Evolutionary conservation across 2,329 filamentous ascomycete genomes (phyloP).

Genomic region (Hypoxylon sp.): DNA sequence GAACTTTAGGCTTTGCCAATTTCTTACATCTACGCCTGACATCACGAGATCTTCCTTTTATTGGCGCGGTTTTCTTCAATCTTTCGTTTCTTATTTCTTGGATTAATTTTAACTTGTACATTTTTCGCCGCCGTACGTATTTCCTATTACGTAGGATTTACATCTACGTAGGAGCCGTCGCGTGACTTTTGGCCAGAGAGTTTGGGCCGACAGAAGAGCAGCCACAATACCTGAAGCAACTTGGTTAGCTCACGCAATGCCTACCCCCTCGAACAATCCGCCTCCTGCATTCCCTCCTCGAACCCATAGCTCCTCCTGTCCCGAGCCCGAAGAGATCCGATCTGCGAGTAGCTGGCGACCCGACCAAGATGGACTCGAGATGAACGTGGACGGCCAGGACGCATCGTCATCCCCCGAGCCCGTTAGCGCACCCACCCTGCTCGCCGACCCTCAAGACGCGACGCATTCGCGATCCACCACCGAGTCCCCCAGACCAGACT

Average conservation of each 20-base stretch:
- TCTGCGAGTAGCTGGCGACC: constrained; percentile 44
- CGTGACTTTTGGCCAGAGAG: constrained; percentile 1
- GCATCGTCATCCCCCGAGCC: constrained; percentile 43
- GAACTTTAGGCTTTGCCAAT: constrained; percentile 5
- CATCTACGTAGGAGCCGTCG: constrained; percentile 20
- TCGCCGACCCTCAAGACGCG: constrained; percentile 36
- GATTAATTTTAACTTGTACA: constrained; percentile 34
- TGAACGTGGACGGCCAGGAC: constrained; percentile 46
- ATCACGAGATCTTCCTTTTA: constrained; percentile 30
- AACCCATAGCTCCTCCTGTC: constrained; percentile 50
- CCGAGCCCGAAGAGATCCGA: constrained; percentile 49
- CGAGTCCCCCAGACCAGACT: constrained; percentile 46
- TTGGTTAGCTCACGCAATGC: constrained; percentile 46
- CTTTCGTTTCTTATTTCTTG: constrained; percentile 13
- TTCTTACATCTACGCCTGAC: constrained; percentile 5
- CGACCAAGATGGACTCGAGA: constrained; percentile 45
- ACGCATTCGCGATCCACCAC: constrained; percentile 45
- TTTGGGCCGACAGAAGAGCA: not conserved
- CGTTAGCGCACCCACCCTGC: constrained; percentile 38
- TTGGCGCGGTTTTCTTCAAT: constrained; percentile 25
- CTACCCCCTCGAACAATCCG: constrained; percentile 49
- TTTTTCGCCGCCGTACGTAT: constrained; percentile 3
- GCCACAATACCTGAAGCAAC: constrained; percentile 1
- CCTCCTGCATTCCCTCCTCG: constrained; percentile 47
- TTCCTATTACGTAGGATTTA: constrained; percentile 2